Percentiles rank a stretch among this genome's conserved stretches.
Conservation (phyloP, 306 rosid genomes). For the Neltuma alba region DNA sequence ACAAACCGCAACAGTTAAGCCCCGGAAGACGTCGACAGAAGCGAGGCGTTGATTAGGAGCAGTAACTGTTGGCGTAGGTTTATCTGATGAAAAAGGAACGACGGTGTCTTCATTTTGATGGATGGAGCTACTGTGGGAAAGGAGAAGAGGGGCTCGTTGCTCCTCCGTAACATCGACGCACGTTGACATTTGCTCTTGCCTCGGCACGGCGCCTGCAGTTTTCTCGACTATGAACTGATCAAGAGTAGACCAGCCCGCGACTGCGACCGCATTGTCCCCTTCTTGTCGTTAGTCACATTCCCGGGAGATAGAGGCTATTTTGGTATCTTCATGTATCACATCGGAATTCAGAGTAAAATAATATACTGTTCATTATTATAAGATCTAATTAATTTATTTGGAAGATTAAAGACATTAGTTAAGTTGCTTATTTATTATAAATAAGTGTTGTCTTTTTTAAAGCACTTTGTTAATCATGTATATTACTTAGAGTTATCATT, state of each 20-base stretch:
- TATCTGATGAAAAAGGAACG: constrained; percentile 33
- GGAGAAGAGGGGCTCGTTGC: constrained; percentile 42
- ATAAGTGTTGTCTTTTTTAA: no score
- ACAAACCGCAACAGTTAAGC: constrained; percentile 74
- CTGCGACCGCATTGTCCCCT: background rate
- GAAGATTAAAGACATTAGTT: no score
- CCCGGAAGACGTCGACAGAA: constrained; percentile 86
- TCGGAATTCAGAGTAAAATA: no score
- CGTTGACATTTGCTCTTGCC: constrained; percentile 42
- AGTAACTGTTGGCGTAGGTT: constrained; percentile 30
- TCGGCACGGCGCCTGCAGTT: background rate
- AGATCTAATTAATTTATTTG: no score
- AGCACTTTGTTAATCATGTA: no score
- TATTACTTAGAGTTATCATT: no score
- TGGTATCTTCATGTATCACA: constrained; percentile 6
- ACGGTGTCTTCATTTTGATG: constrained; percentile 38
- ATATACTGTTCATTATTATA: no score
- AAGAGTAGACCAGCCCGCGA: background rate
- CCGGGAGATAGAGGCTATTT: constrained; percentile 6
- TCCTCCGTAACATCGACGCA: constrained; percentile 40
- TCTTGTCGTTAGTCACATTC: background rate
- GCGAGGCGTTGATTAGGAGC: constrained; percentile 63
- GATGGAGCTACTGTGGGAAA: background rate
- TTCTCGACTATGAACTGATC: background rate
- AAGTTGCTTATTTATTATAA: no score